phyloP scores from a whole-genome alignment of 176 grass and related monocot species.

The Cocos nucifera region DNA sequence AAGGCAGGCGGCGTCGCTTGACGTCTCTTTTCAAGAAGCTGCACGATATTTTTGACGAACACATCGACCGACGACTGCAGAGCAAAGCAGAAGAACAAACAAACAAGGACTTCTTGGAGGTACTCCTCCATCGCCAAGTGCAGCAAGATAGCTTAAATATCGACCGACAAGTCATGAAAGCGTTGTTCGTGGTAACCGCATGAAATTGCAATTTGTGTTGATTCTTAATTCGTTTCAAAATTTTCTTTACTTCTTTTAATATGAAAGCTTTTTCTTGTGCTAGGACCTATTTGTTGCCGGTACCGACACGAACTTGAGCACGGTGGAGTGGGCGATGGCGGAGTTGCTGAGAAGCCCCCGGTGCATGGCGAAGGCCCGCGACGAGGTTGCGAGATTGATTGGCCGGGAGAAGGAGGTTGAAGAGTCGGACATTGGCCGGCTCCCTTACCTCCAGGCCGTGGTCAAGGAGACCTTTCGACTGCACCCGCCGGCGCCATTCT shows the following conservation, averaged over 20 bases:
- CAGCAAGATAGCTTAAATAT: neutral
- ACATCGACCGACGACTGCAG: constrained; percentile 10
- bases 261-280: too few relatives aligned
- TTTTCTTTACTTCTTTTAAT: neutral
- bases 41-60: constrained; percentile 1
- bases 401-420: neutral
- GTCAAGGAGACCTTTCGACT: constrained; percentile 12
- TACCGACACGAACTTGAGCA: constrained; percentile 4
- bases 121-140: constrained; percentile 6
- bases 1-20: neutral
- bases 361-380: constrained; percentile 4
- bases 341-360: neutral
- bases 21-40: neutral
- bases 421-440: constrained; percentile 1
- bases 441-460: constrained; percentile 1
- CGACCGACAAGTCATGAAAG: constrained; percentile 7
- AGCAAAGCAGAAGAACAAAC: neutral
- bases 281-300: constrained; percentile 17
- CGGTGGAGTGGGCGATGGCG: constrained; percentile 10
- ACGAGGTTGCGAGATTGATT: constrained; percentile 4
- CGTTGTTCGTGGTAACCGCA: neutral
- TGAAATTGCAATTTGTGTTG: neutral
- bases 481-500: constrained; percentile 8
- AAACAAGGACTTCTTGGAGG: constrained; percentile 12
- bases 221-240: constrained; percentile 1